Conservation (phyloP, 495 filamentous ascomycete genomes). For the Aspergillus mulundensis region DNA sequence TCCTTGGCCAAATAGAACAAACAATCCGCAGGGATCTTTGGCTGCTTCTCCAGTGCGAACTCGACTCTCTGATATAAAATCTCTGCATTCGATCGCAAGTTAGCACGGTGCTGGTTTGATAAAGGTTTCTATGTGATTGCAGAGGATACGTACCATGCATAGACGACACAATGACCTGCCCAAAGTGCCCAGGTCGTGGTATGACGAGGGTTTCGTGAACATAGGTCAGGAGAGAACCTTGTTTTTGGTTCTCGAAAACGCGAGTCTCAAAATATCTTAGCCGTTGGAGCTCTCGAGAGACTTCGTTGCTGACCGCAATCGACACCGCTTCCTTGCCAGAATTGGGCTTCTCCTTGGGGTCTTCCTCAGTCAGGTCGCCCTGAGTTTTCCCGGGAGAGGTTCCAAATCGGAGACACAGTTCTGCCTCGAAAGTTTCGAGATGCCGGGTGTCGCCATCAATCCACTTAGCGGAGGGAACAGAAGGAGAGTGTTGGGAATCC, state of each 20-base stretch:
- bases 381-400: not conserved
- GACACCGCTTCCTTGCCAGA: not conserved
- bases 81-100: not conserved
- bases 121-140: too few species aligned
- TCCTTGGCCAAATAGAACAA: conserved; percentile 3
- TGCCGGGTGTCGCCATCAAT: too few species aligned
- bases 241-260: not conserved
- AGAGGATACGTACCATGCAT: not conserved
- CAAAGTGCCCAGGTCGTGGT: not conserved
- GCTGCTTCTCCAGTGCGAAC: not conserved
- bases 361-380: not conserved
- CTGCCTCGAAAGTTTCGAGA: not conserved
- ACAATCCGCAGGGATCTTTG: not conserved
- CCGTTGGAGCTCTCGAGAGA: not conserved
- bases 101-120: not conserved
- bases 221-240: conserved; percentile 2
- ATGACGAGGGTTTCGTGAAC: conserved; percentile 1
- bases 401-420: not conserved
- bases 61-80: not conserved
- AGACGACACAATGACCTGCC: not conserved
- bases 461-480: not conserved
- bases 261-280: conserved; percentile 1
- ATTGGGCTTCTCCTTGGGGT: not conserved
- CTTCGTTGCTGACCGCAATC: not conserved
- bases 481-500: not conserved